Evolutionary conservation across 2,329 filamentous ascomycete genomes (phyloP).

Genomic region (Xylaria sp.): DNA sequence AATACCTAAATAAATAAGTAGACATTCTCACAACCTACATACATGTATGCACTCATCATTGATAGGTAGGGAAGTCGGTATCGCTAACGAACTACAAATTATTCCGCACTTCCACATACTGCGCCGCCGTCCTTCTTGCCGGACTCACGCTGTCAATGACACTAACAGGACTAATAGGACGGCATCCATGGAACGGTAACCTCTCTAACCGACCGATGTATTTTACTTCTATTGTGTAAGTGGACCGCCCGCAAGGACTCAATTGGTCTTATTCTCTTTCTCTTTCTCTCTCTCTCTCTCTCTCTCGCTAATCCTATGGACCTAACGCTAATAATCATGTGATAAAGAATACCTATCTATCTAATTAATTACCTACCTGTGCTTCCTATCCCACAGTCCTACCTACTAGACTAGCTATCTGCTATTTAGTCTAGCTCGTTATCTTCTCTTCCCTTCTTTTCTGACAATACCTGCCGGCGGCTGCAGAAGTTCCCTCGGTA

Average conservation of each 20-base stretch:
- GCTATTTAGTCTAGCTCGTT: not conserved
- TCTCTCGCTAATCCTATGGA: not conserved
- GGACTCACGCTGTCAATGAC: not conserved
- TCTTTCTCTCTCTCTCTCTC: not conserved
- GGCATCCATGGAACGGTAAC: not conserved
- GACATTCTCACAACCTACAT: not conserved
- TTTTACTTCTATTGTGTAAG: constrained; percentile 16
- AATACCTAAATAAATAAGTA: not conserved
- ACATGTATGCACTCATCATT: not conserved
- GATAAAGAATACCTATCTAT: not conserved
- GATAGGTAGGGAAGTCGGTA: not conserved
- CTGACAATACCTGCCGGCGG: not conserved
- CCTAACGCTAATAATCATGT: not conserved
- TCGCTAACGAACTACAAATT: not conserved
- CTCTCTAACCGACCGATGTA: not conserved
- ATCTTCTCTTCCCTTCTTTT: not conserved
- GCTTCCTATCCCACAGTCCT: not conserved
- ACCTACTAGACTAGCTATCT: not conserved
- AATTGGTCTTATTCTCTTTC: not conserved
- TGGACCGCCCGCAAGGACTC: constrained; percentile 5
- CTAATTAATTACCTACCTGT: not conserved
- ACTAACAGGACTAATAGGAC: constrained; percentile 4
- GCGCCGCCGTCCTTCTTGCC: no score
- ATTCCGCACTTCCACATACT: not conserved
- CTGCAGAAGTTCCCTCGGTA: not conserved